These are phyloP conservation scores for Capsicum rhomboideum DNA, from an alignment of 257 asterid species.

Conservation along the genomic window DNA sequence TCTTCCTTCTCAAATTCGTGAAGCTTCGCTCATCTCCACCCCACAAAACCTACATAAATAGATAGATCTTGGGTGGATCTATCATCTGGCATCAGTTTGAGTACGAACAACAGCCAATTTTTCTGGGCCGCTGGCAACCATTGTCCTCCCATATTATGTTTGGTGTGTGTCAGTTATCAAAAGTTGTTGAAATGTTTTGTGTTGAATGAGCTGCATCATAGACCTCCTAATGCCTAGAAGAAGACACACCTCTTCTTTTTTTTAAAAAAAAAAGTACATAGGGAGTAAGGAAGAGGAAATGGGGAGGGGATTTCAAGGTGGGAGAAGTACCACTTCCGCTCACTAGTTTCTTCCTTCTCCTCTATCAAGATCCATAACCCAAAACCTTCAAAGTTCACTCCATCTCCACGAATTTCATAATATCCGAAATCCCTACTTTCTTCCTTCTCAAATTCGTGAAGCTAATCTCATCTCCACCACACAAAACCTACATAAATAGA, in stretches of 20 bases:
- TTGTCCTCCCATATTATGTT: slow-evolving; percentile 90
- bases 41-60: too few species aligned
- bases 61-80: too few species aligned
- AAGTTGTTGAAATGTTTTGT: slow-evolving; percentile 86
- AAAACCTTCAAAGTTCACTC: background rate
- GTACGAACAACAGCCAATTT: too few species aligned
- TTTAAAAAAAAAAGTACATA: too few species aligned
- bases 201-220: slow-evolving; percentile 91
- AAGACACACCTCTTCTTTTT: slow-evolving; percentile 65
- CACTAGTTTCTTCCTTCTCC: background rate
- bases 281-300: too few species aligned
- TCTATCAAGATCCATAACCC: background rate
- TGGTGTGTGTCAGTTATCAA: slow-evolving; percentile 95
- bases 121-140: background rate
- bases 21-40: too few species aligned
- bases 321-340: too few species aligned
- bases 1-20: too few species aligned
- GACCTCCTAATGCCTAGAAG: slow-evolving; percentile 98
- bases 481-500: background rate
- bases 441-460: background rate
- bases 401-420: background rate
- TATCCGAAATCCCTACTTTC: background rate
- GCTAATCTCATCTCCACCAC: background rate
- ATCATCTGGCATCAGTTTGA: too few species aligned
- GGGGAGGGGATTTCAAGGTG: too few species aligned